Evolutionary conservation across 306 rosid genomes (phyloP).

Genomic region (Begonia masoniana): DNA sequence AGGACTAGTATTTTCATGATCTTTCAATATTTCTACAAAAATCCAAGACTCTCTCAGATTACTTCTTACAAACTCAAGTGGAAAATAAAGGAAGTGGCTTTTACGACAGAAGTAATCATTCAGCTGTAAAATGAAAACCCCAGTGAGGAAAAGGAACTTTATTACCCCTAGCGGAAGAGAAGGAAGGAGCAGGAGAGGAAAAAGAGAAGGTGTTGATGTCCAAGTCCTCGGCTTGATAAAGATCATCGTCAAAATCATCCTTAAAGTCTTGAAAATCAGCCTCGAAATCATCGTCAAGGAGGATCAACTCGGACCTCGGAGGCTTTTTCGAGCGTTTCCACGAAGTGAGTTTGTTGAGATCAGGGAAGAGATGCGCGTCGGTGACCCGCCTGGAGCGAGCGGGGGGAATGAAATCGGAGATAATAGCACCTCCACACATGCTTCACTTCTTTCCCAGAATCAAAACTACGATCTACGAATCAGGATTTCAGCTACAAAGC

Average conservation of each 20-base stretch:
- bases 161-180: conserved; percentile 18
- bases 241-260: conserved; percentile 69
- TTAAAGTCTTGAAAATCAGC: conserved; percentile 77
- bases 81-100: no score
- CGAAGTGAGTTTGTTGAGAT: conserved; percentile 30
- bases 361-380: conserved; percentile 53
- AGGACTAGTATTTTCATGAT: no score
- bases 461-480: not conserved
- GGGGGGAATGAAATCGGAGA: conserved; percentile 76
- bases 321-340: conserved; percentile 21
- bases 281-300: conserved; percentile 57
- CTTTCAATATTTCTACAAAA: no score
- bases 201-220: conserved; percentile 39
- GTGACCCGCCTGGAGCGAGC: conserved; percentile 41
- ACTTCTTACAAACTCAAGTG: no score
- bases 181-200: conserved; percentile 19
- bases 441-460: conserved; percentile 43
- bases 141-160: conserved; percentile 29
- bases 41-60: no score
- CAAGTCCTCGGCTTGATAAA: conserved; percentile 29
- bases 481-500: no score
- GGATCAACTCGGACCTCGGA: conserved; percentile 15
- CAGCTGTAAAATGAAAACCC: conserved; percentile 2
- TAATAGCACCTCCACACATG: conserved; percentile 95
- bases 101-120: no score